A percentile compares a stretch with the other conserved stretches of the same genome.
phyloP scores from a whole-genome alignment of 1,284 basidiomycete species.

The Ustilago loliicola region DNA sequence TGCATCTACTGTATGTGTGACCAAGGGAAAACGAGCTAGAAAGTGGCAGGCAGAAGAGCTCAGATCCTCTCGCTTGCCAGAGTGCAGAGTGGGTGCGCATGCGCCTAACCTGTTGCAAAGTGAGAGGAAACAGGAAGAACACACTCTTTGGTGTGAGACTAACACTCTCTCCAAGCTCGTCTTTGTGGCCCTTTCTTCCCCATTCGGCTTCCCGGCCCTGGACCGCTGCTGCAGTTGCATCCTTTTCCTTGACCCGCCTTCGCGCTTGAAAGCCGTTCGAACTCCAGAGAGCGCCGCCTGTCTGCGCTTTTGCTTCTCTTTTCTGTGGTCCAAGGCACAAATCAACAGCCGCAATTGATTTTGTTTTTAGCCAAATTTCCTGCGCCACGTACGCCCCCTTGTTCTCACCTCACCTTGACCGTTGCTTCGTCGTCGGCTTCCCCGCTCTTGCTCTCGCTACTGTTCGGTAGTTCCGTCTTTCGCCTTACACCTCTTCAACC shows the following conservation, averaged over 20 bases:
- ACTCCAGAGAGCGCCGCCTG: background rate
- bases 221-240: conserved; percentile 2
- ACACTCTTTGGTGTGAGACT: background rate
- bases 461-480: background rate
- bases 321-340: background rate
- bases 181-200: background rate
- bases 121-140: background rate
- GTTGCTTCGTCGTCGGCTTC: conserved; percentile 10
- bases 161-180: too few species aligned
- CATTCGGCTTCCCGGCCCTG: conserved; percentile 7
- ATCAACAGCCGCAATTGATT: background rate
- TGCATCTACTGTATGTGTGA: too few species aligned
- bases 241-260: background rate
- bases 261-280: too few species aligned
- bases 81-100: background rate
- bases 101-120: background rate
- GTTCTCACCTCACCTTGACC: background rate
- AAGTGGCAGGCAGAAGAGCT: background rate
- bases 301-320: background rate
- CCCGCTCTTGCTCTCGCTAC: conserved; percentile 6
- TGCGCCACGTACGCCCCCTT: conserved; percentile 1
- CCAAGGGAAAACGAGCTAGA: too few species aligned
- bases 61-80: background rate
- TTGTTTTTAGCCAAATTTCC: conserved; percentile 7
- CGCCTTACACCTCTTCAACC: background rate